phyloP scores from a whole-genome alignment of 2,329 filamentous ascomycete genomes.

The Aspergillus sp. region DNA sequence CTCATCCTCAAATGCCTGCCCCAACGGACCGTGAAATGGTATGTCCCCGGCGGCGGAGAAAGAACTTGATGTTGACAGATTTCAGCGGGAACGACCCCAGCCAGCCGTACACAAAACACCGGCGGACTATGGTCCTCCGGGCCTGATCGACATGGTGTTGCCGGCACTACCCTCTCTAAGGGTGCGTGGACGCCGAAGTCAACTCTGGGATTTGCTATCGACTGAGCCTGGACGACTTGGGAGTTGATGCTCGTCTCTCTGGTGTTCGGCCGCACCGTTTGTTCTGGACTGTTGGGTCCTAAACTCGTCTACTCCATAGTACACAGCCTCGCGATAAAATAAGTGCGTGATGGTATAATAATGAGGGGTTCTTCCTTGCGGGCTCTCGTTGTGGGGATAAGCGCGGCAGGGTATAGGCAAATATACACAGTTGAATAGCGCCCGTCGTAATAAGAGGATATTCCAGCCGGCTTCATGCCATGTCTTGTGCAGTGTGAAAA shows the following conservation, averaged over 20 bases:
- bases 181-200: neutral
- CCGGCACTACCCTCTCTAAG: neutral
- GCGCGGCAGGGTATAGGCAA: neutral
- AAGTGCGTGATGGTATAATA: too few species aligned
- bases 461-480: neutral
- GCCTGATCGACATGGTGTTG: neutral
- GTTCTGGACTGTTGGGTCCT: too few species aligned
- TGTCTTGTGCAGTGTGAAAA: neutral
- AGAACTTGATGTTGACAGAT: neutral
- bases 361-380: neutral
- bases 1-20: slow-evolving; percentile 5
- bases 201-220: neutral
- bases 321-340: too few species aligned
- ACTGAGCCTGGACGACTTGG: neutral
- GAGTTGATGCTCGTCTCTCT: neutral
- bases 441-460: neutral
- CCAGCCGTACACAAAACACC: slow-evolving; percentile 12
- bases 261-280: too few species aligned
- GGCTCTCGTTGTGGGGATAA: neutral
- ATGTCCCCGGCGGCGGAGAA: too few species aligned
- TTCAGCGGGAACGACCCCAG: slow-evolving; percentile 5
- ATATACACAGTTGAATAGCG: neutral
- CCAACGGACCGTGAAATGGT: neutral
- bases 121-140: slow-evolving; percentile 5
- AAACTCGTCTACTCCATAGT: too few species aligned